These are phyloP conservation scores for Articulospora tetracladia DNA, from an alignment of 495 filamentous ascomycete genomes.

Conservation along the genomic window DNA sequence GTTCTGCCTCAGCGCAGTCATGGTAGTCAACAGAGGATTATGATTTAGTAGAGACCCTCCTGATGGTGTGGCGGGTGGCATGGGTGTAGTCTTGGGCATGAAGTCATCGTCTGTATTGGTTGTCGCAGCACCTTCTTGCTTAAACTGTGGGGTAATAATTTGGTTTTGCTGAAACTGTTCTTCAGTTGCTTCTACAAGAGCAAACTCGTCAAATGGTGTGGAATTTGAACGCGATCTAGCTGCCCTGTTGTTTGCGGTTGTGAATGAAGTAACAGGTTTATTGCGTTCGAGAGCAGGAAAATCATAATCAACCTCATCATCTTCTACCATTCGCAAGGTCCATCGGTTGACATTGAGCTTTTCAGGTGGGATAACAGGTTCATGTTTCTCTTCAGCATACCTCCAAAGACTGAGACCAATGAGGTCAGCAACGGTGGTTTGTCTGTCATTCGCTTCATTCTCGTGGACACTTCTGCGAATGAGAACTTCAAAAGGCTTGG, in stretches of 20 bases:
- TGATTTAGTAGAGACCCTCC: conserved; percentile 10
- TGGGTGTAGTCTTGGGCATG: conserved; percentile 39
- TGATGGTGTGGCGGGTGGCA: conserved; percentile 33
- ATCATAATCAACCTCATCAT: conserved; percentile 89
- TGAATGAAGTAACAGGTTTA: conserved; percentile 77
- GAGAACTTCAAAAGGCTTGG: conserved; percentile 66
- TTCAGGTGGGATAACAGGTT: conserved; percentile 63
- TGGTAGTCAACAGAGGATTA: conserved; percentile 57
- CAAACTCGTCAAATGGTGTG: conserved; percentile 91
- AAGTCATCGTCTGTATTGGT: conserved; percentile 33
- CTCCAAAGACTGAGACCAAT: conserved; percentile 87
- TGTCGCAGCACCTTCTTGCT: conserved; percentile 48
- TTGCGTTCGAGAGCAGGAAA: conserved; percentile 83
- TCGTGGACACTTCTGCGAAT: conserved; percentile 73
- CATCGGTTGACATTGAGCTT: conserved; percentile 87
- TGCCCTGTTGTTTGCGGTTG: conserved; percentile 78
- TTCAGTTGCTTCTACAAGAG: conserved; percentile 75
- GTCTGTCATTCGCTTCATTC: conserved; percentile 53
- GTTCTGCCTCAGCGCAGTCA: conserved; percentile 48
- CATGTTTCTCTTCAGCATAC: conserved; percentile 76
- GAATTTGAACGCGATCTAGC: conserved; percentile 68
- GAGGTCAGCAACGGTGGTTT: conserved; percentile 81
- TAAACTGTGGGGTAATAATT: conserved; percentile 65
- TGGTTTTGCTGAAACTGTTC: conserved; percentile 77
- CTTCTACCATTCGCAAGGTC: conserved; percentile 92